Base-by-base conservation (phyloP, 306 rosid genomes). In the Argentina anserina region DNA sequence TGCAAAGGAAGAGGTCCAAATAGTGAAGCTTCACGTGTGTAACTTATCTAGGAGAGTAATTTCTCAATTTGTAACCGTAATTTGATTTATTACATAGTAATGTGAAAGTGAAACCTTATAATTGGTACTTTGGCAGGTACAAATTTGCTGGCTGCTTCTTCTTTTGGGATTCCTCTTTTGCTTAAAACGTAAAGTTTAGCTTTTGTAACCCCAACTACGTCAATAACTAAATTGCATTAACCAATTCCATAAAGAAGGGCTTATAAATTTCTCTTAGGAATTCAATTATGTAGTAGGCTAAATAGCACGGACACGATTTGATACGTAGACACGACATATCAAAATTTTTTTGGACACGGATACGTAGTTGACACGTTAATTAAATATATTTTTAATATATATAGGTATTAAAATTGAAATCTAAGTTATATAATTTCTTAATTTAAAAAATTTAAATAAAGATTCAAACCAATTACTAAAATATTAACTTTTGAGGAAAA, bases 121-220 rank as follows among this genome's bases (percentile, higher is more conserved):
- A 15, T 72, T 67, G 58, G n/a, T 18, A 43, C 17, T 43, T 43
- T 43, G 14, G 47, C 59, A n/a, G 50, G 52, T 58, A 2, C 36
- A 59, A n/a, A 29, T 8, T 47, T 50, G 62, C 49, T 41, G 41
- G n/a, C 18, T 12, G 26, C 36, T 67, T 45, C 61, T 21, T 3
- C 63, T 72, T 70, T 70, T 53, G 65, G 52, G 17, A 14, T 55
- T 55, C 52, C 37, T 21, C 17, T n/a, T 70, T 52, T 8, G 41
- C 42, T 71, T 8, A 71, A 70, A 81, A 72, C 74, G 39, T 71
- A 70, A 45, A 69, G 49, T 50, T 40, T 37, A 60, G 29, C 62
- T 37, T 67, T 62, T 53, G 72, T 67, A 62, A 43, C 70, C 28
- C 64, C 75, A 60, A 76, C 26, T 67, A 40, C n/a, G 61, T 2